phyloP scores from a whole-genome alignment of 352 stramenopile species.

The Phytophthora sansomeana region DNA sequence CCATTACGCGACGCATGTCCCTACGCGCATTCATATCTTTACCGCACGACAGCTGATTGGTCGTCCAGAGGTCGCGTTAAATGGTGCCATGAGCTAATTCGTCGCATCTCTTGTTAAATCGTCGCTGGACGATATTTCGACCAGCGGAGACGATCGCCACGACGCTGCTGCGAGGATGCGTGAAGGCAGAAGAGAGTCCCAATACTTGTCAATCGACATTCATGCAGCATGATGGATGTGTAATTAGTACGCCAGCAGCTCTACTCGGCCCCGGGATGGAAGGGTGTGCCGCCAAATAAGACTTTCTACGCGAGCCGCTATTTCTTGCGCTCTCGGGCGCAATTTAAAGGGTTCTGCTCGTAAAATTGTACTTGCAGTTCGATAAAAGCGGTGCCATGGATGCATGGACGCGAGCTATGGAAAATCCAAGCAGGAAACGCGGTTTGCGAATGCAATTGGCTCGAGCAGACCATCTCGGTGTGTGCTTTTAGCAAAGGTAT shows the following conservation, averaged over 20 bases:
- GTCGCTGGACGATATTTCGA: conserved; percentile 1
- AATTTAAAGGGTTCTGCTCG: too few species aligned
- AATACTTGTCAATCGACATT: too few species aligned
- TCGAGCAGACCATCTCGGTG: background rate
- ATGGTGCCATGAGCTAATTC: conserved; percentile 16
- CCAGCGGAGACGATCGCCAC: background rate
- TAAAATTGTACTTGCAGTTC: conserved; percentile 10
- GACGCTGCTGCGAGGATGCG: background rate
- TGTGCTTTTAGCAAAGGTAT: background rate
- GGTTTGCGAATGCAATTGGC: background rate
- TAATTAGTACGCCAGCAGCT: too few species aligned
- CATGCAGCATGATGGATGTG: too few species aligned
- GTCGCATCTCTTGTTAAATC: conserved; percentile 25
- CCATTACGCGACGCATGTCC: conserved; percentile 31
- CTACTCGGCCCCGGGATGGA: too few species aligned
- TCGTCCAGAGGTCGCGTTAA: conserved; percentile 12
- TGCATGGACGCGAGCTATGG: background rate
- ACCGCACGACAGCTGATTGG: conserved; percentile 9
- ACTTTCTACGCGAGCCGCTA: background rate
- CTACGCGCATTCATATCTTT: conserved; percentile 24
- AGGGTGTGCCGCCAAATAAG: too few species aligned
- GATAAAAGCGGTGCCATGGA: background rate
- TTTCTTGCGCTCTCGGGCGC: conserved; percentile 1
- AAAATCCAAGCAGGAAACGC: background rate
- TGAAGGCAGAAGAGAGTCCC: background rate